Percentiles rank a stretch among this genome's conserved stretches.
Conservation (phyloP, 768 basidiomycete species). For the Podaxis sp. region DNA sequence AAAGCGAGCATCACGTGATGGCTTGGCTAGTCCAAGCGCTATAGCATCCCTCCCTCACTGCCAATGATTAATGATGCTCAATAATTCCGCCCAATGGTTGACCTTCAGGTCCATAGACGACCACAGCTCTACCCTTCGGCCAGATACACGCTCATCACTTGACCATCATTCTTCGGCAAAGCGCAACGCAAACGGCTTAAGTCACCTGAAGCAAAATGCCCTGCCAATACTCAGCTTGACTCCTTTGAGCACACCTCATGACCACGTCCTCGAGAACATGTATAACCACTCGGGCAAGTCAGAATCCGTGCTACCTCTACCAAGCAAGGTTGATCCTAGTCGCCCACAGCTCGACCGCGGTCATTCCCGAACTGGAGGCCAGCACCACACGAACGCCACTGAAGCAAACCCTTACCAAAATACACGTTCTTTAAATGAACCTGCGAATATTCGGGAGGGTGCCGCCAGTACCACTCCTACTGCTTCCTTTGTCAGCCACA, state of each 20-base stretch:
- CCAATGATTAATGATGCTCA: neutral
- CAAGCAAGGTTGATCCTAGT: neutral
- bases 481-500: constrained; percentile 5
- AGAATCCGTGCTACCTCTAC: constrained; percentile 6
- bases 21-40: too few relatives aligned
- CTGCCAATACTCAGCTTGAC: constrained; percentile 4
- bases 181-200: constrained; percentile 2
- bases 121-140: constrained; percentile 6
- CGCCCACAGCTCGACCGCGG: neutral
- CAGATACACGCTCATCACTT: constrained; percentile 3
- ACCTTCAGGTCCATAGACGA: constrained; percentile 2
- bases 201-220: constrained; percentile 5
- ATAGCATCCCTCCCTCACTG: neutral
- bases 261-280: constrained; percentile 8
- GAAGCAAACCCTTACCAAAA: constrained; percentile 3
- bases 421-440: constrained; percentile 9
- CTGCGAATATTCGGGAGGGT: constrained; percentile 4
- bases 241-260: constrained; percentile 14
- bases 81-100: neutral
- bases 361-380: constrained; percentile 2
- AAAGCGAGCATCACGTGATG: too few relatives aligned
- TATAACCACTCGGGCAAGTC: constrained; percentile 7
- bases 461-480: constrained; percentile 1
- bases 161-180: constrained; percentile 1
- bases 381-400: neutral